phyloP scores from a whole-genome alignment of 2,329 filamentous ascomycete genomes.

The Colletotrichum orbiculare region DNA sequence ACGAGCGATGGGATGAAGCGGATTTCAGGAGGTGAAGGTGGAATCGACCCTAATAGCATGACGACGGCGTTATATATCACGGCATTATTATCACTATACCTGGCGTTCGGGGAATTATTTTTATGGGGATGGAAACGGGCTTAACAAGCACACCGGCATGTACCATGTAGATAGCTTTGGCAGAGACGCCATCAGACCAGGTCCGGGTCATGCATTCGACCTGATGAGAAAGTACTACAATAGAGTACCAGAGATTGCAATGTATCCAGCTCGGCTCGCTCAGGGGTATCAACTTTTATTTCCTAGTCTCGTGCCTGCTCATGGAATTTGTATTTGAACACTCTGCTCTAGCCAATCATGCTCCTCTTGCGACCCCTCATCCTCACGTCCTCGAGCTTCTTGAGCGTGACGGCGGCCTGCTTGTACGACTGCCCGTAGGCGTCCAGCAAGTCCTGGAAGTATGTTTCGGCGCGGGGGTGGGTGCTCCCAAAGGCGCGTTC shows the following conservation, averaged over 20 bases:
- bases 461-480: slow-evolving; percentile 83
- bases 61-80: slow-evolving; percentile 32
- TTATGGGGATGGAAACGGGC: slow-evolving; percentile 1
- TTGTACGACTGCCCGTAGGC: slow-evolving; percentile 82
- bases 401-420: slow-evolving; percentile 79
- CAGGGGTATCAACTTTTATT: slow-evolving; percentile 36
- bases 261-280: slow-evolving; percentile 2
- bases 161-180: slow-evolving; percentile 13
- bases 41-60: slow-evolving; percentile 34
- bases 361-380: slow-evolving; percentile 95
- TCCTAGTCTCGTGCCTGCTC: neutral
- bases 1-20: slow-evolving; percentile 4
- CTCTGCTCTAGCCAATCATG: slow-evolving; percentile 80
- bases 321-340: slow-evolving; percentile 29
- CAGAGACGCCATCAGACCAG: slow-evolving; percentile 18
- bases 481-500: slow-evolving; percentile 96
- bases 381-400: slow-evolving; percentile 89
- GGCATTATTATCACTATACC: slow-evolving; percentile 35
- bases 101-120: slow-evolving; percentile 24
- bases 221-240: slow-evolving; percentile 9
- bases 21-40: slow-evolving; percentile 15
- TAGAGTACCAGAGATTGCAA: slow-evolving; percentile 1
- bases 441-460: slow-evolving; percentile 79
- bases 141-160: slow-evolving; percentile 9
- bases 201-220: neutral